A percentile compares a stretch with the other conserved stretches of the same genome.
phyloP scores from a whole-genome alignment of 306 rosid genomes.

The Trifolium dubium region DNA sequence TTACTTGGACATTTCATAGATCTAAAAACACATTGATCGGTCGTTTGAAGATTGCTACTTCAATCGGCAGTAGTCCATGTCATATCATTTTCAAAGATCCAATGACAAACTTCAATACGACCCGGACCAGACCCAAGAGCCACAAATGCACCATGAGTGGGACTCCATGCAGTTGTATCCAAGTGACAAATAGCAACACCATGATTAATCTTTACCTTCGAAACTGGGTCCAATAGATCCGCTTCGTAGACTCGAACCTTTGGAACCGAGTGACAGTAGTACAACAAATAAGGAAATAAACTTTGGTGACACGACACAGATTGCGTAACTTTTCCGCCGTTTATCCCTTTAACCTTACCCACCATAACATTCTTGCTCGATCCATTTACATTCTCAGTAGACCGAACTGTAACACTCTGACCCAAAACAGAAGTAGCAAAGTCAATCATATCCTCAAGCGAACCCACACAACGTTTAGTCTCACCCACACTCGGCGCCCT shows the following conservation, averaged over 20 bases:
- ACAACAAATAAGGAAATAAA: slow-evolving; percentile 73
- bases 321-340: slow-evolving; percentile 70
- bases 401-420: slow-evolving; percentile 54
- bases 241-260: slow-evolving; percentile 84
- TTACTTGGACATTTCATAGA: background rate
- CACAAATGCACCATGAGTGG: slow-evolving; percentile 72
- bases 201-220: slow-evolving; percentile 64
- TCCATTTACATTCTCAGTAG: slow-evolving; percentile 62
- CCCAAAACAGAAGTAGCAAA: slow-evolving; percentile 70
- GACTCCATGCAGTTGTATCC: slow-evolving; percentile 84
- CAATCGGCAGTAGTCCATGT: slow-evolving; percentile 58
- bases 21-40: background rate
- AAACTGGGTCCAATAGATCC: slow-evolving; percentile 60
- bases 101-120: slow-evolving; percentile 78
- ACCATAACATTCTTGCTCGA: slow-evolving; percentile 51
- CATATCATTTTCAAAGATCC: slow-evolving; percentile 88
- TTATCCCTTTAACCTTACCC: slow-evolving; percentile 61
- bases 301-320: slow-evolving; percentile 89
- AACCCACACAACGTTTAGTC: slow-evolving; percentile 78
- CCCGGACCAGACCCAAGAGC: slow-evolving; percentile 77
- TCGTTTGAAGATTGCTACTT: background rate
- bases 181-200: slow-evolving; percentile 86
- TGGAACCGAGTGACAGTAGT: slow-evolving; percentile 88
- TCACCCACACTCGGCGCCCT: slow-evolving; percentile 70
- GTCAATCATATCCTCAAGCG: slow-evolving; percentile 81